phyloP scores from a whole-genome alignment of 441 rosid species.

The Omphalea diandra region DNA sequence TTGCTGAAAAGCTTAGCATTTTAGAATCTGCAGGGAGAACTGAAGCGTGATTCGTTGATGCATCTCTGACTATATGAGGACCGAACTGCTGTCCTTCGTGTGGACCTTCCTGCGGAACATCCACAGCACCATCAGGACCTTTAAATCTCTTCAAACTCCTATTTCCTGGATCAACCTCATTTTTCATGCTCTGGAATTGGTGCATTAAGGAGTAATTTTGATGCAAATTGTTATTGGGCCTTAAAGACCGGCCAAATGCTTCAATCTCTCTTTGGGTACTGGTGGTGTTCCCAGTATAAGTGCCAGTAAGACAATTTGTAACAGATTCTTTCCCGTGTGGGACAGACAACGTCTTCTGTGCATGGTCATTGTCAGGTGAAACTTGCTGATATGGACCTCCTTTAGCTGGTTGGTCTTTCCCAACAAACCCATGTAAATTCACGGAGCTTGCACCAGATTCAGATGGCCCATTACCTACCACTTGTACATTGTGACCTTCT shows the following conservation, averaged over 20 bases:
- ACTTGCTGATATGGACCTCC: conserved; percentile 25
- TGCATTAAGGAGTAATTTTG: conserved; percentile 47
- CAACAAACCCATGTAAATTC: conserved; percentile 28
- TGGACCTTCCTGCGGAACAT: conserved; percentile 32
- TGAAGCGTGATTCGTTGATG: conserved; percentile 20
- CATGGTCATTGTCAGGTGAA: conserved; percentile 28
- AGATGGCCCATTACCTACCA: conserved; percentile 35
- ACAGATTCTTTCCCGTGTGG: conserved; percentile 33
- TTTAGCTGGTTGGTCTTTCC: conserved; percentile 32
- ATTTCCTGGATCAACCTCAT: conserved; percentile 44
- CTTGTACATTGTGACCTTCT: conserved; percentile 38
- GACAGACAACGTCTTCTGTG: conserved; percentile 23
- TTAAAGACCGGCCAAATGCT: conserved; percentile 52
- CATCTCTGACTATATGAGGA: conserved; percentile 32
- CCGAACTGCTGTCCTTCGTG: conserved; percentile 34
- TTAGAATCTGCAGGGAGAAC: conserved; percentile 42
- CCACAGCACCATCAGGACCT: conserved; percentile 36
- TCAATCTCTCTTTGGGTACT: conserved; percentile 47
- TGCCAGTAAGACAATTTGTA: conserved; percentile 27
- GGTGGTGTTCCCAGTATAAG: conserved; percentile 29
- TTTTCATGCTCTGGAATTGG: conserved; percentile 49
- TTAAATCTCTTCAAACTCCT: conserved; percentile 50
- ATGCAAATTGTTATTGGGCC: conserved; percentile 36
- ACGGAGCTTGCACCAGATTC: conserved; percentile 35
- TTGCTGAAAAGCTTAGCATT: conserved; percentile 35